These are phyloP conservation scores for Anisodus acutangulus DNA, from an alignment of 257 asterid genomes.

Conservation along the genomic window DNA sequence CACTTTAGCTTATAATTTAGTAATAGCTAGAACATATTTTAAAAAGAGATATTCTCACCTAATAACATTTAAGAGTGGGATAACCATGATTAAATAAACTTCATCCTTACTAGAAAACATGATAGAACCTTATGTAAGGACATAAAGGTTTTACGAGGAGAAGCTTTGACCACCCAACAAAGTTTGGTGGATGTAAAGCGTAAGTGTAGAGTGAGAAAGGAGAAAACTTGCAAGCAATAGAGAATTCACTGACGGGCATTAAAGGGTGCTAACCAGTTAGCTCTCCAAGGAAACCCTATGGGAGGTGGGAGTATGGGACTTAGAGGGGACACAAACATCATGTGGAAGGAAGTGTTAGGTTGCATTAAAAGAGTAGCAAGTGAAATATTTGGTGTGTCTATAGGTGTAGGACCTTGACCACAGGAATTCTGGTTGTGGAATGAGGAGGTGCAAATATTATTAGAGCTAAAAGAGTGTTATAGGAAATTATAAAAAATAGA, in stretches of 20 bases:
- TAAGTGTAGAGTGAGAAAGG: background rate
- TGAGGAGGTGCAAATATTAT: background rate
- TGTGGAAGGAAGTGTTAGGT: slow-evolving; percentile 12
- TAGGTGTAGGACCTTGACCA: slow-evolving; percentile 17
- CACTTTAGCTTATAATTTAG: slow-evolving; percentile 5
- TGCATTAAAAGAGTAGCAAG: slow-evolving; percentile 7
- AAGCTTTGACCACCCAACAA: background rate
- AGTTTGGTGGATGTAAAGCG: background rate
- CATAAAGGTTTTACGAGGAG: background rate
- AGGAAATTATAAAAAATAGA: background rate
- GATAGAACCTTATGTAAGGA: background rate
- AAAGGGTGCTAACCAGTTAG: background rate
- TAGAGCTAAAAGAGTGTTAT: slow-evolving; percentile 17
- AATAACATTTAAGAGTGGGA: slow-evolving; percentile 1
- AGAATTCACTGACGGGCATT: background rate
- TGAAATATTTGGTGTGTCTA: background rate
- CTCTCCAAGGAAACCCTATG: background rate
- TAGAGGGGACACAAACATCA: background rate
- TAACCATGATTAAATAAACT: background rate
- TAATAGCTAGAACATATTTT: background rate
- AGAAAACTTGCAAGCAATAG: background rate
- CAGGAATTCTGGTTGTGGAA: background rate
- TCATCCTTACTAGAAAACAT: background rate
- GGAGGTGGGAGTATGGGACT: background rate
- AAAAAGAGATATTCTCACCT: background rate